Evolutionary conservation across 495 filamentous ascomycete species (phyloP).

Genomic region (Penicillium flavigenum): DNA sequence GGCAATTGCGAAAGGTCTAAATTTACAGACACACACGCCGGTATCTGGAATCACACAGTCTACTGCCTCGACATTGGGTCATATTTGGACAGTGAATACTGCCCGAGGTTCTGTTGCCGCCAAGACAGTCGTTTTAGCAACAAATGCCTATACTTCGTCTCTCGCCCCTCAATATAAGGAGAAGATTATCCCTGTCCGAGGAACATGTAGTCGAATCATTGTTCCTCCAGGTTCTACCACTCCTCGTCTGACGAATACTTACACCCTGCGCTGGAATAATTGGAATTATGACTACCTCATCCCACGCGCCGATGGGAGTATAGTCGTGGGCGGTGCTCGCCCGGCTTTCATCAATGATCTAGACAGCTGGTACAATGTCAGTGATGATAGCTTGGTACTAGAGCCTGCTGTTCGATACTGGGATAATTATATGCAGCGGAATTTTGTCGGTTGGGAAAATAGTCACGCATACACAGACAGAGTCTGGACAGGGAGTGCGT

Average conservation of each 20-base stretch:
- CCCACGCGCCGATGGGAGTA: slow-evolving; percentile 48
- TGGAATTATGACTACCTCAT: slow-evolving; percentile 52
- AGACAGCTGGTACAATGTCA: slow-evolving; percentile 49
- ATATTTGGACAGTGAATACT: slow-evolving; percentile 52
- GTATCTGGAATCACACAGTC: slow-evolving; percentile 47
- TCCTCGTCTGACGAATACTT: slow-evolving; percentile 25
- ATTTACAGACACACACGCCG: slow-evolving; percentile 76
- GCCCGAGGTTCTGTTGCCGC: slow-evolving; percentile 60
- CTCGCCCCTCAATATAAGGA: slow-evolving; percentile 66
- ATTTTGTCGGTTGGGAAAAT: slow-evolving; percentile 52
- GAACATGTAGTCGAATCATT: slow-evolving; percentile 41
- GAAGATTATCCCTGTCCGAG: slow-evolving; percentile 74
- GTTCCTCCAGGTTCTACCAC: slow-evolving; percentile 22
- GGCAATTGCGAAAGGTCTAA: slow-evolving; percentile 56
- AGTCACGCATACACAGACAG: slow-evolving; percentile 42
- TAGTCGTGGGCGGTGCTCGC: slow-evolving; percentile 53
- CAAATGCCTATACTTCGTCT: slow-evolving; percentile 76
- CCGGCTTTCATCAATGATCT: slow-evolving; percentile 34
- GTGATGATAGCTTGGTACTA: slow-evolving; percentile 48
- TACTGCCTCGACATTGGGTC: slow-evolving; percentile 11
- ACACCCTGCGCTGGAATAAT: slow-evolving; percentile 27
- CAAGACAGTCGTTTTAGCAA: slow-evolving; percentile 66
- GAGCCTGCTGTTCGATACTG: slow-evolving; percentile 44
- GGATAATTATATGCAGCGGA: slow-evolving; percentile 47
- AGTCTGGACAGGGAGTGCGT: slow-evolving; percentile 56